Base-by-base conservation (phyloP, 148 eudicot genomes). In the Rhododendron simsii region DNA sequence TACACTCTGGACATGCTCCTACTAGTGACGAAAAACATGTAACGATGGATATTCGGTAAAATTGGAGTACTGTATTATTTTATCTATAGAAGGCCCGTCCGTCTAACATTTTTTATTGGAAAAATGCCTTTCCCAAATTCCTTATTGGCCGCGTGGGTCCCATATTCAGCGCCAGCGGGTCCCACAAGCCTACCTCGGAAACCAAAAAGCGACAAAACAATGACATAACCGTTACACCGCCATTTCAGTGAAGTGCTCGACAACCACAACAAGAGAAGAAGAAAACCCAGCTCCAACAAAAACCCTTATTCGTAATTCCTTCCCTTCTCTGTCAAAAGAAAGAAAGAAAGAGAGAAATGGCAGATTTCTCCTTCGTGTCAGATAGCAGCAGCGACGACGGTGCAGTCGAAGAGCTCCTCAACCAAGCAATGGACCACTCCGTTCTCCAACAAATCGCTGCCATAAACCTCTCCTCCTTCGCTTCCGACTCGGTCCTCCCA, bases 381-480 rank as follows among this genome's bases (percentile, higher is more conserved):
- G 95, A 95, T 48, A 90, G 20, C 18, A 33, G 93, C 55, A 89
- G 94, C 15, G 95, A 90, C 41, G 95, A 95, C 2, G 90, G 86
- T 61, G 91, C 95, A 7, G 95, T 95, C 51, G 95, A 95, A 33
- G 94, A 93, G 45, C 89, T 96, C 26, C 90, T 96, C 5, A 90
- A 92, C 5, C 95, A 95, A 88, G 98, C 98, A 11, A 91, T 87
- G 90, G 99, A 96, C 67, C 87, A 87, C 81, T 88, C 92, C 51
- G 89, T 95, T 86, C 94, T 96, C 59, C 88, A 96, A 57, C 98
- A 96, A 86, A 88, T 96, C 44, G 94, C 99, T 12, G 94, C 93
- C 71, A 86, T 95, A n/a, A 96, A 96, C 83, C 92, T 93, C 84
- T 89, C 98, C 51, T 89, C 91, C 55, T 94, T 95, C 91, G 86